These are phyloP conservation scores for Globisporangium solare DNA, from an alignment of 352 stramenopile species.

Conservation along the genomic window DNA sequence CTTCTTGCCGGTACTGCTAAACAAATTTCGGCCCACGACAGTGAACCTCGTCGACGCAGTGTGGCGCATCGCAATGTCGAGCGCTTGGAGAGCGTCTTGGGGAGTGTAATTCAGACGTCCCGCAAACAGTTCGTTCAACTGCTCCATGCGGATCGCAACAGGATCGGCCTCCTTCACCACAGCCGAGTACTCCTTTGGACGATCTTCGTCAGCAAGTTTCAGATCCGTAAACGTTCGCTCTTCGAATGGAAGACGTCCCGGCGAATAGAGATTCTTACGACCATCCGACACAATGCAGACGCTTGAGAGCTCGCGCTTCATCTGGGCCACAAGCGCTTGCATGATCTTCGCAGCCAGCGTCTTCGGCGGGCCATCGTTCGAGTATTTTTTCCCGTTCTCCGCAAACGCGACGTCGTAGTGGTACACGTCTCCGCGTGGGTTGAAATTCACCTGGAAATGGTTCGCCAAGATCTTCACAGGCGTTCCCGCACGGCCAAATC, in stretches of 20 bases:
- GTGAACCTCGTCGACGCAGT: constrained; percentile 50
- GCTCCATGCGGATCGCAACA: constrained; percentile 56
- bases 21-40: constrained; percentile 56
- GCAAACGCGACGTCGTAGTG: constrained; percentile 73
- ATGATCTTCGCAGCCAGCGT: constrained; percentile 57
- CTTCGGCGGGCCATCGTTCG: constrained; percentile 52
- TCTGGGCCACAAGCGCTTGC: constrained; percentile 26
- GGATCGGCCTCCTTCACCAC: constrained; percentile 51
- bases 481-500: constrained; percentile 47
- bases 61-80: constrained; percentile 65
- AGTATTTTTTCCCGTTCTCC: constrained; percentile 26
- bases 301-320: constrained; percentile 36
- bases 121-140: constrained; percentile 48
- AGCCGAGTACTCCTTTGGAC: constrained; percentile 36
- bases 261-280: constrained; percentile 55
- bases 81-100: constrained; percentile 62
- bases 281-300: constrained; percentile 42
- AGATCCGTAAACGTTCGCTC: constrained; percentile 33
- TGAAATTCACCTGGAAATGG: constrained; percentile 59
- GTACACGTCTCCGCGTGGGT: constrained; percentile 42
- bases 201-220: constrained; percentile 36
- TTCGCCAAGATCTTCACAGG: constrained; percentile 49
- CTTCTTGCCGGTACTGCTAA: constrained; percentile 27
- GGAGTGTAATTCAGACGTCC: constrained; percentile 69
- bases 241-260: constrained; percentile 37